A percentile compares a stretch with the other conserved stretches of the same genome.
phyloP scores from a whole-genome alignment of 495 filamentous ascomycete species.

The Penicillium canariense region DNA sequence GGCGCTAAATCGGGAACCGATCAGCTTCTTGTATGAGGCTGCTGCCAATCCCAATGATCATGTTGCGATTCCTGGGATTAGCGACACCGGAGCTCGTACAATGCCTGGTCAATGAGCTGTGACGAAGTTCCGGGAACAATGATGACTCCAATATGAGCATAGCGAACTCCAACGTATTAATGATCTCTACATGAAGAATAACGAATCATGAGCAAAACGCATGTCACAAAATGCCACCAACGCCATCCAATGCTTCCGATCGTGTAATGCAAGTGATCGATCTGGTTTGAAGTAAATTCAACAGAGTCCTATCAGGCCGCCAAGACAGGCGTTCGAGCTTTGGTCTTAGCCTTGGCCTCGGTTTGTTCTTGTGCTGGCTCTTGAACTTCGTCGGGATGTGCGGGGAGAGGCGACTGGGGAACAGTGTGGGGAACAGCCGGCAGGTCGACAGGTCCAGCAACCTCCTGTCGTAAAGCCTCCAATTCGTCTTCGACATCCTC shows the following conservation, averaged over 20 bases:
- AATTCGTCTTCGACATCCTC: constrained; percentile 97
- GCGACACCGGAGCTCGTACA: constrained; percentile 35
- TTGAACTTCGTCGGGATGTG: constrained; percentile 20
- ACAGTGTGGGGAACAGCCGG: background rate
- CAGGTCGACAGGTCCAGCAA: constrained; percentile 39
- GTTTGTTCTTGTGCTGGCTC: constrained; percentile 36
- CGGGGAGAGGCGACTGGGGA: background rate
- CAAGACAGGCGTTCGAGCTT: constrained; percentile 32
- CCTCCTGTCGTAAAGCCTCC: constrained; percentile 70
- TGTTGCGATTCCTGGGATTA: constrained; percentile 49
- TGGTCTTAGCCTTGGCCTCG: constrained; percentile 38
- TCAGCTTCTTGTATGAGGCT: constrained; percentile 87
- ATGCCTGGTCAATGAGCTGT: constrained; percentile 39
- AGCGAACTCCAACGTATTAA: background rate
- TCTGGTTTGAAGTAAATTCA: background rate
- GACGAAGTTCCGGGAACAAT: background rate
- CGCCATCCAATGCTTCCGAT: constrained; percentile 28
- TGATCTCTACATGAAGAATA: constrained; percentile 9
- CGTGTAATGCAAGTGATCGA: constrained; percentile 15
- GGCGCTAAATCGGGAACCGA: constrained; percentile 76
- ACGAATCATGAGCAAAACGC: constrained; percentile 13
- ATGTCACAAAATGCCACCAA: constrained; percentile 20
- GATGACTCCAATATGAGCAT: background rate
- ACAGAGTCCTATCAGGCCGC: constrained; percentile 19
- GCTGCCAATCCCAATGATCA: constrained; percentile 91